phyloP scores from a whole-genome alignment of 2,329 filamentous ascomycete species.

The Diaporthe sp. region DNA sequence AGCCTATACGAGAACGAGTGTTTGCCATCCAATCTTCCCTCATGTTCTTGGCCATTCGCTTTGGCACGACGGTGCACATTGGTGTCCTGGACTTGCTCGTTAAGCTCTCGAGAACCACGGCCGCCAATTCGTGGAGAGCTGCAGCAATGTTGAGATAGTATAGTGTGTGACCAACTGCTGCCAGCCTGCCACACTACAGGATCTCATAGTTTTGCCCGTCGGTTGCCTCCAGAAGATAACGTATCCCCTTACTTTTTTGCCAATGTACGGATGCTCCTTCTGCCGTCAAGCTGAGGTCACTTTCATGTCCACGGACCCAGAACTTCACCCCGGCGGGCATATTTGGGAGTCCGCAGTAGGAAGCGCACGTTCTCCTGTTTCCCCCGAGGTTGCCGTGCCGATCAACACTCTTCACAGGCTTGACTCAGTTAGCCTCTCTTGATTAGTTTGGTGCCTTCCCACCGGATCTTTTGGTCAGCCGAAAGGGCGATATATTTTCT shows the following conservation, averaged over 20 bases:
- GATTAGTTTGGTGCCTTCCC: neutral
- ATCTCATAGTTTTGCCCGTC: neutral
- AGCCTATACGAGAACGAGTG: neutral
- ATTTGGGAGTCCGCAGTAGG: neutral
- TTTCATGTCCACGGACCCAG: neutral
- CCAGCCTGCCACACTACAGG: neutral
- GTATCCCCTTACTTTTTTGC: neutral
- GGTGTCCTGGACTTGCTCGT: neutral
- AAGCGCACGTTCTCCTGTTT: neutral
- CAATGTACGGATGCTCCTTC: neutral
- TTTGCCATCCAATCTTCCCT: neutral
- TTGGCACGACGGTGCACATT: neutral
- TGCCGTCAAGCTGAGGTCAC: neutral
- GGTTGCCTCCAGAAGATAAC: neutral
- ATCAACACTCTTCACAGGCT: neutral
- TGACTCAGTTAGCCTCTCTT: conserved; percentile 1
- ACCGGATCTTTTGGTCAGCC: neutral
- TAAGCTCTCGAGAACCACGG: conserved; percentile 11
- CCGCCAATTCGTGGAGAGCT: neutral
- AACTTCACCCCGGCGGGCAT: neutral
- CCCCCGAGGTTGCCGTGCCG: neutral
- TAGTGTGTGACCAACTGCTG: conserved; percentile 3
- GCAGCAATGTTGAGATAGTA: neutral
- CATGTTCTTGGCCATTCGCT: neutral
- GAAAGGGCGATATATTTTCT: conserved; percentile 3